A percentile compares a stretch with the other conserved stretches of the same genome.
Conservation (phyloP, 177 flowering plant species). For the Vitis hybrid region DNA sequence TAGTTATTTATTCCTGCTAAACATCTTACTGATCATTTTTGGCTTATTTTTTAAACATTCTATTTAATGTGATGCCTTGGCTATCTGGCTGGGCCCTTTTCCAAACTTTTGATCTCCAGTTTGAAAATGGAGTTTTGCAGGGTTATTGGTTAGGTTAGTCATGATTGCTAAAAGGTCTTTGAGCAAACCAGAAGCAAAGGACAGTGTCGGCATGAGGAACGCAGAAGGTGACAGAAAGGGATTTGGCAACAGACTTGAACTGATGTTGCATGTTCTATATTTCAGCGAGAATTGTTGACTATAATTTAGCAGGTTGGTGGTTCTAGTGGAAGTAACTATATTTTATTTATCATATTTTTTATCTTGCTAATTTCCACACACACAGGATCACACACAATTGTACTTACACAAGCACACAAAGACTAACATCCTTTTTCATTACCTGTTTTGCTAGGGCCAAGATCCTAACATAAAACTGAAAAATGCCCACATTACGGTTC, state of each 20-base stretch:
- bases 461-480: background rate
- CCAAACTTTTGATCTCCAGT: constrained; percentile 16
- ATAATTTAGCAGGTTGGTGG: constrained; percentile 21
- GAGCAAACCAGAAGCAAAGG: constrained; percentile 34
- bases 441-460: background rate
- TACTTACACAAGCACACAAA: background rate
- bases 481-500: too few species aligned
- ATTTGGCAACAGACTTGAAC: constrained; percentile 20
- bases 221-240: constrained; percentile 22
- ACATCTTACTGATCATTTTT: constrained; percentile 3
- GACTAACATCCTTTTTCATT: background rate
- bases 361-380: background rate
- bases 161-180: constrained; percentile 27
- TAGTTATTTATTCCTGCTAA: constrained; percentile 10
- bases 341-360: background rate
- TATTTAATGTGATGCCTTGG: constrained; percentile 9
- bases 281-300: constrained; percentile 13
- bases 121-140: constrained; percentile 25
- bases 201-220: constrained; percentile 16
- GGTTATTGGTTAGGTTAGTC: constrained; percentile 12
- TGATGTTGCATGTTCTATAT: constrained; percentile 17
- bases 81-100: constrained; percentile 20
- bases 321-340: background rate
- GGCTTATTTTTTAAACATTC: constrained; percentile 17
- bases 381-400: background rate